Conservation (phyloP, 441 rosid species). For the Bocquillonia castaneifolia region DNA sequence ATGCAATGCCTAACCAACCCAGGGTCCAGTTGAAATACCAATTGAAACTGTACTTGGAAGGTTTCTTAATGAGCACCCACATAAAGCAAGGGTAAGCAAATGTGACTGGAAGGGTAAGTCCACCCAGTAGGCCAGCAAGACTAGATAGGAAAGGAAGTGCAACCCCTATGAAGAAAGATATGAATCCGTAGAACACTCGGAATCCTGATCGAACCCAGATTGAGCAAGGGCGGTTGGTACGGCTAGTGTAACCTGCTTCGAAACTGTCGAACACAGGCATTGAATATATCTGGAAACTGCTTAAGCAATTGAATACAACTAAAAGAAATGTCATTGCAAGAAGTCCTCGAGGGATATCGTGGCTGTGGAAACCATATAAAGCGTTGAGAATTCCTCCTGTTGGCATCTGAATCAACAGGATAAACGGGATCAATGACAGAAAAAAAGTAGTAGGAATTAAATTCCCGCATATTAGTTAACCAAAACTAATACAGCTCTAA, state of each 20-base stretch:
- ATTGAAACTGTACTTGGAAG: constrained; percentile 73
- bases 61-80: constrained; percentile 87
- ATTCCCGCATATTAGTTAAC: not conserved
- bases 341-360: constrained; percentile 81
- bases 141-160: constrained; percentile 89
- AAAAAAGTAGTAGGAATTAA: not conserved
- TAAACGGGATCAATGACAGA: not conserved
- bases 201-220: constrained; percentile 93
- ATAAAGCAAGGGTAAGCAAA: constrained; percentile 98
- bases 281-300: constrained; percentile 94
- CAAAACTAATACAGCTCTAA: not conserved
- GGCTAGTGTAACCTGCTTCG: constrained; percentile 85
- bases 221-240: constrained; percentile 89
- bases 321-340: constrained; percentile 79
- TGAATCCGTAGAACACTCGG: constrained; percentile 75
- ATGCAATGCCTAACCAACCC: constrained; percentile 87
- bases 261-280: constrained; percentile 95
- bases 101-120: constrained; percentile 84
- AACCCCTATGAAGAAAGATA: constrained; percentile 79
- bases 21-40: constrained; percentile 92
- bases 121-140: constrained; percentile 84
- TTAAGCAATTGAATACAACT: constrained; percentile 82
- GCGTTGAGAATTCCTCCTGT: constrained; percentile 86
- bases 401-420: constrained; percentile 58
- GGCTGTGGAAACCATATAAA: constrained; percentile 76